Conservation (phyloP, 371 early-diverging fungal genomes). For the Saksenaea vasiformis region DNA sequence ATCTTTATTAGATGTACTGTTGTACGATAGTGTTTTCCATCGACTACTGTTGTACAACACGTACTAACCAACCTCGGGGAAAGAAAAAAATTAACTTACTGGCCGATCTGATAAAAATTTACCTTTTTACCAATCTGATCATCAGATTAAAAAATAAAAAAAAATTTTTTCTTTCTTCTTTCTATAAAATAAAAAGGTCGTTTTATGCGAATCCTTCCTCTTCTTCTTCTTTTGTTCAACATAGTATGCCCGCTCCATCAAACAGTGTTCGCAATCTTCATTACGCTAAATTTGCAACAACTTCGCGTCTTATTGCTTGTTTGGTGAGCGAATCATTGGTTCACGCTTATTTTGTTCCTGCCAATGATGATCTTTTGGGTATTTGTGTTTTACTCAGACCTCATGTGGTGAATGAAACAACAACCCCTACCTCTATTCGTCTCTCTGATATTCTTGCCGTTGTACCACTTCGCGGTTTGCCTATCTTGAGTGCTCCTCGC, state of each 20-base stretch:
- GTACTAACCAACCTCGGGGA: background rate
- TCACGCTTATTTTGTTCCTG: constrained; percentile 40
- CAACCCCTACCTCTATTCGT: background rate
- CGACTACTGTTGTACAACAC: background rate
- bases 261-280: constrained; percentile 29
- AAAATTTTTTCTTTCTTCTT: background rate
- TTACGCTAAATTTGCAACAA: constrained; percentile 56
- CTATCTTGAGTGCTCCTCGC: constrained; percentile 23
- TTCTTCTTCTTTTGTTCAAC: constrained; percentile 2
- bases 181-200: background rate
- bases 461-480: constrained; percentile 44
- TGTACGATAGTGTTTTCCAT: background rate
- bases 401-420: background rate
- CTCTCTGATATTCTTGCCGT: constrained; percentile 34
- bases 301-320: constrained; percentile 62
- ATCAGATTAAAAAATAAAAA: constrained; percentile 3
- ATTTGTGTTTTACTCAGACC: constrained; percentile 11
- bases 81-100: background rate
- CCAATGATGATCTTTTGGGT: constrained; percentile 18
- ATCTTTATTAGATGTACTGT: background rate
- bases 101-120: background rate
- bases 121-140: background rate
- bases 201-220: no score
- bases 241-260: constrained; percentile 23
- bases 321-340: constrained; percentile 62